Base-by-base conservation (phyloP, 768 basidiomycete species). In the Flagelloscypha sp. region DNA sequence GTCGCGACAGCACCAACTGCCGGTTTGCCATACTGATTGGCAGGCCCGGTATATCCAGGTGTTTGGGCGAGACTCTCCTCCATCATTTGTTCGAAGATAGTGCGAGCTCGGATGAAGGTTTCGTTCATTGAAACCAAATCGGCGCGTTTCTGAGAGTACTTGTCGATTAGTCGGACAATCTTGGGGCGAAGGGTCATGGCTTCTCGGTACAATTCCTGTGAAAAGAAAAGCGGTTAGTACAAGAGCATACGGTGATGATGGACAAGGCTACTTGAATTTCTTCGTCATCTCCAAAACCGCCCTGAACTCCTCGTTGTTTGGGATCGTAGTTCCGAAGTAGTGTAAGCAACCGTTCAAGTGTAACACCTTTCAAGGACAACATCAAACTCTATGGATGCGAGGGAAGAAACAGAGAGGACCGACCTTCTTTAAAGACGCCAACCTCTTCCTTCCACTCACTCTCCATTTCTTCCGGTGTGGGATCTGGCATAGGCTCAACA, bases 111-210 rank as follows among this genome's bases (percentile, higher is more conserved):
- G 19, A 92, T 72, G 49, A 98, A 95, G 12, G 79, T 89, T 58
- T 93, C 88, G 55, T 92, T 92, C 85, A 97, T 93, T 2, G 83
- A 79, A 5, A 92, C 82, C 21, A 97, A 67, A 56, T 98, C 94
- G 38, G 92, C 93, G 59, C 90, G 70, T 63, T 97, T 95, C 65
- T 94, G 90, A 48, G 84, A 90, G 53, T 97, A 97, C 63, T 92
- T 95, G 55, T 95, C 90, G 43, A 97, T 95, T 36, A 98, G 60
- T 51, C 92, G 90, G 42, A 95, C 92, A 44, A 98, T 94, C 68
- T 90, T 93, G 6, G 92, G 92, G 29, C 93, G 72, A 25, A 95
- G 59, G 3, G 80, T 72, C 80, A 98, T 92, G 48, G 84, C 82
- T 16, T 79, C 76, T 27, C 90, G 76, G 58, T 98, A 97, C 33